Base-by-base conservation (phyloP, 2,329 filamentous ascomycete species). In the Plenodomus biglobosus region DNA sequence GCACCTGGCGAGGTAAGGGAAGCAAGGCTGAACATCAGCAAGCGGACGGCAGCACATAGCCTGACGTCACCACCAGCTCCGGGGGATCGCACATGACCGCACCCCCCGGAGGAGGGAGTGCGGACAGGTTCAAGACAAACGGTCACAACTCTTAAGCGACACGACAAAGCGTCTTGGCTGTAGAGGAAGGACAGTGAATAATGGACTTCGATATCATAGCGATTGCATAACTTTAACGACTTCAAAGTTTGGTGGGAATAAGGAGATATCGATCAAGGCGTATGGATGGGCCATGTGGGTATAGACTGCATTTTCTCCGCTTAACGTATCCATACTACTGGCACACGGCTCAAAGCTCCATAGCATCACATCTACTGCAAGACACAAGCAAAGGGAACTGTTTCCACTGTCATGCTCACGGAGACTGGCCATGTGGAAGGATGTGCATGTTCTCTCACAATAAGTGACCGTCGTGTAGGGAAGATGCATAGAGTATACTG, bases 1-100 rank as follows among this genome's bases (percentile, higher is more conserved):
- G 89, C 73, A 99, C 94, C 17, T 99, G 92, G 88, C 81, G 94
- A 64, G 91, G 88, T 55, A 96, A 97, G 77, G 94, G 94, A 13
- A 92, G 86, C 62, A 90, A 89, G 20, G 92, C 92, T 19, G 92
- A 92, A 68, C 92, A 96, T 70, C 88, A 94, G 58, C 66, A 68
- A 54, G 51, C 61, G 37, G 61, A 64, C 40, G 64, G 58, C 38
- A 58, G 58, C 43, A 42, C 53, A 50, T 60, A 60, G 55, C 50
- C 48, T 55, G 50, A 56, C 42, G 47, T 46, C 38, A 46, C 49
- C 37, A 37, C 16, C 52, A 59, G 49, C 52, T 43, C 48, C 51
- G 48, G 48, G 43, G 38, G 38, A 51, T 42, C 22, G 20, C 17
- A 43, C 42, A 35, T 38, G 39, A 16, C 40, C 50, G 43, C 42